A percentile compares a stretch with the other conserved stretches of the same genome.
These are phyloP conservation scores for Neurospora sp. DNA, from an alignment of 495 filamentous ascomycete species.

Conservation along the genomic window DNA sequence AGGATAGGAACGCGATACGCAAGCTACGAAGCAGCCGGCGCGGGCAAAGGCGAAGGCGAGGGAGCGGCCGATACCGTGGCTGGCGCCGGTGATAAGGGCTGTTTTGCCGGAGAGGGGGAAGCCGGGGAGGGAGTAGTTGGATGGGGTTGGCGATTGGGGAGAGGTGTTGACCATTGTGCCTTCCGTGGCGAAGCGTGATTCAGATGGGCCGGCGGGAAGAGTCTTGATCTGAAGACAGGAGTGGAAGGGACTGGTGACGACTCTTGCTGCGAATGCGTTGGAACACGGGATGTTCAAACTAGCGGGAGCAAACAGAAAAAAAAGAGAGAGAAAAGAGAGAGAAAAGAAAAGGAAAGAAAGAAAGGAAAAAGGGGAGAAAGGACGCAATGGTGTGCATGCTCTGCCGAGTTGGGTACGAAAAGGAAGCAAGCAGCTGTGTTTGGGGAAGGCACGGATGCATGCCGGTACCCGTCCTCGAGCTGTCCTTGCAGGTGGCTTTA, in stretches of 20 bases:
- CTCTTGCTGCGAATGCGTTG: not conserved
- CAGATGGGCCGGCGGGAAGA: not conserved
- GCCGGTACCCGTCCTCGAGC: not conserved
- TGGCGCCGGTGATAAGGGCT: not conserved
- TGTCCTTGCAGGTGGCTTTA: not conserved
- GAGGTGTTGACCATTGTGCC: not conserved
- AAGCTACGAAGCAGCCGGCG: not conserved
- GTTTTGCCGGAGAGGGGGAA: not conserved
- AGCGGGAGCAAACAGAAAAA: not conserved
- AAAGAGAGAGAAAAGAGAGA: no score
- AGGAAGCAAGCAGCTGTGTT: not conserved
- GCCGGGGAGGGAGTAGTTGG: not conserved
- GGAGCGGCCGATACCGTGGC: not conserved
- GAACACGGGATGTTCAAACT: not conserved
- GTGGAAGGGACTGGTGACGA: not conserved
- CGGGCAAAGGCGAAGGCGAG: not conserved
- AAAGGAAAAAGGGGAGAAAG: no score
- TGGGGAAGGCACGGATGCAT: not conserved
- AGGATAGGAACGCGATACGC: not conserved
- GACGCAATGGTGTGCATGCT: not conserved
- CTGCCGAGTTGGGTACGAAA: not conserved
- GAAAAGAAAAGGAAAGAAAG: no score
- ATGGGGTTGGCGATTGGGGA: not conserved
- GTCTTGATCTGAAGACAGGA: not conserved
- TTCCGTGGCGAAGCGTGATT: not conserved